These are phyloP conservation scores for Wallacemonas sp. DNA, from an alignment of 208 protist species.

Conservation along the genomic window DNA sequence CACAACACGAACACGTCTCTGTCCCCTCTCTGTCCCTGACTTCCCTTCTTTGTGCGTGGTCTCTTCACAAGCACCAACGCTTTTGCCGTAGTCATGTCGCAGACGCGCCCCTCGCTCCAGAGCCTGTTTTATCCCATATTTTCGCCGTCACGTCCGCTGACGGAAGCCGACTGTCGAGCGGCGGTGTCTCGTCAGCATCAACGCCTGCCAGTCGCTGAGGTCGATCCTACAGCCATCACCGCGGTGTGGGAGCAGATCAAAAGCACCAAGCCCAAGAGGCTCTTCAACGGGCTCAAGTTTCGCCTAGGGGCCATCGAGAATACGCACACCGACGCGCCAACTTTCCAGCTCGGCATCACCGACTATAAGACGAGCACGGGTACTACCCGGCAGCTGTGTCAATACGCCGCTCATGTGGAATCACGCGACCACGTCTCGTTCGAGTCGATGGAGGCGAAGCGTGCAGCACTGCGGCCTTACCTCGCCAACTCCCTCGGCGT, in stretches of 20 bases:
- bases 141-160: constrained; percentile 5
- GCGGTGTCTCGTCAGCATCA: constrained; percentile 18
- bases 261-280: constrained; percentile 10
- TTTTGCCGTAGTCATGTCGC: not conserved
- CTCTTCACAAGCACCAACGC: not conserved
- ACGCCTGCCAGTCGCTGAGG: constrained; percentile 11
- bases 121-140: constrained; percentile 14
- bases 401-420: constrained; percentile 14
- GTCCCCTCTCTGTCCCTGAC: no score
- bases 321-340: not conserved
- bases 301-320: constrained; percentile 24
- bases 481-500: constrained; percentile 49
- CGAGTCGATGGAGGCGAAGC: constrained; percentile 1
- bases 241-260: constrained; percentile 24
- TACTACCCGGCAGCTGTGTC: constrained; percentile 21
- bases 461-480: constrained; percentile 11
- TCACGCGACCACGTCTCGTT: not conserved
- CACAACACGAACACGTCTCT: no score
- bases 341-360: constrained; percentile 43
- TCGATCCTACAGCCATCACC: constrained; percentile 23
- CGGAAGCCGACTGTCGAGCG: constrained; percentile 1
- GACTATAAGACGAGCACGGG: constrained; percentile 53
- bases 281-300: constrained; percentile 57
- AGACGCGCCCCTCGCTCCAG: not conserved
- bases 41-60: not conserved